Conservation (phyloP, 345 rosid species). For the Garcia nutans region DNA sequence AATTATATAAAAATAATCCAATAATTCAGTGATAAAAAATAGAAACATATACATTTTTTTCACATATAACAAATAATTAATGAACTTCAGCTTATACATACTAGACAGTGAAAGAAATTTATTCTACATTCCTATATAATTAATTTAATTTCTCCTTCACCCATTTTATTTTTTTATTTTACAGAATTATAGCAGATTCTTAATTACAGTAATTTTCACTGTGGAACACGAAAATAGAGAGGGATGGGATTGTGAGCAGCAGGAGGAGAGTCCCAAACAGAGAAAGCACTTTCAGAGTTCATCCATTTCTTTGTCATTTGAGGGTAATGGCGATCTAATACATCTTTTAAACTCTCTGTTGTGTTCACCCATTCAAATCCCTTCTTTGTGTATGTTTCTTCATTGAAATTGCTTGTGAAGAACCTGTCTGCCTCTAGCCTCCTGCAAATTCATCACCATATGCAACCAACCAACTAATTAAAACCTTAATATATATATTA, state of each 20-base stretch:
- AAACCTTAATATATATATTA: too few relatives aligned
- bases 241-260: conserved; percentile 37
- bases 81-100: too few relatives aligned
- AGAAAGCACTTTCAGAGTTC: conserved; percentile 58
- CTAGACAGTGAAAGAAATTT: too few relatives aligned
- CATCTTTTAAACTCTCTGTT: conserved; percentile 50
- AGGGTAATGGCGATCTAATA: conserved; percentile 54
- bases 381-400: conserved; percentile 47
- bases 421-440: conserved; percentile 61
- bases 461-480: too few relatives aligned
- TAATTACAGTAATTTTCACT: too few relatives aligned
- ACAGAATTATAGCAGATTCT: too few relatives aligned
- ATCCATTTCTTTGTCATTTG: conserved; percentile 48
- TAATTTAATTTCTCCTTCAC: too few relatives aligned
- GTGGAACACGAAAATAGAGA: conserved; percentile 47
- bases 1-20: too few relatives aligned
- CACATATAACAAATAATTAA: too few relatives aligned
- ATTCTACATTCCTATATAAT: background rate
- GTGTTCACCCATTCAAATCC: conserved; percentile 60
- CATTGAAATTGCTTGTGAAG: conserved; percentile 54
- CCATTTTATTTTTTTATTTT: too few relatives aligned
- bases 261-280: conserved; percentile 57
- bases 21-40: too few relatives aligned
- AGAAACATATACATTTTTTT: too few relatives aligned
- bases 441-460: conserved; percentile 31